These are phyloP conservation scores for Stemphylium beticola DNA, from an alignment of 2,329 filamentous ascomycete genomes.

Conservation along the genomic window DNA sequence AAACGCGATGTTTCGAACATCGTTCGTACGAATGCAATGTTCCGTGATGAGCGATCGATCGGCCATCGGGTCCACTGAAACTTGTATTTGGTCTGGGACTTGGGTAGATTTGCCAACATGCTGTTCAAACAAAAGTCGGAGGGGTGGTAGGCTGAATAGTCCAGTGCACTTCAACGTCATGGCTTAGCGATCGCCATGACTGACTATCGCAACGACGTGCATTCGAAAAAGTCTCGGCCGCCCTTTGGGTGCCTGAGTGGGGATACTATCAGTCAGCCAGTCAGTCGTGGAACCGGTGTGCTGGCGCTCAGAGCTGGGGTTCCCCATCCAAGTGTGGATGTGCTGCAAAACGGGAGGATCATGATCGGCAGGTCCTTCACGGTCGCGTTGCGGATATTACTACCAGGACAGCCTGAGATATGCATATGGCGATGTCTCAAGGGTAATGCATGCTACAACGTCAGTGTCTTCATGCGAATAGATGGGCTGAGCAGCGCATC, in stretches of 20 bases:
- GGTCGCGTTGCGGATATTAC: slow-evolving; percentile 6
- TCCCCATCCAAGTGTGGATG: slow-evolving; percentile 14
- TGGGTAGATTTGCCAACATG: slow-evolving; percentile 6
- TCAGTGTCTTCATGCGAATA: not conserved
- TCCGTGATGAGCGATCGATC: not conserved
- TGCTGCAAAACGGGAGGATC: slow-evolving; percentile 27
- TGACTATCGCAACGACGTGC: not conserved
- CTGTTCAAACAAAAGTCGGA: slow-evolving; percentile 51
- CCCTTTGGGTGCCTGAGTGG: not conserved
- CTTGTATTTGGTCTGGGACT: not conserved
- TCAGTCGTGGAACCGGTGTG: slow-evolving; percentile 7
- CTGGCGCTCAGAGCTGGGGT: slow-evolving; percentile 20
- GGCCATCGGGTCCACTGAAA: not conserved
- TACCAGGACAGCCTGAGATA: not conserved
- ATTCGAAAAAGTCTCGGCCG: slow-evolving; percentile 7
- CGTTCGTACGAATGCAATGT: not conserved
- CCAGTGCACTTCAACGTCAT: slow-evolving; percentile 1
- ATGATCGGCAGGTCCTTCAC: slow-evolving; percentile 22
- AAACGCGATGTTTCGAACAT: slow-evolving; percentile 1
- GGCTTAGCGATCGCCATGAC: not conserved
- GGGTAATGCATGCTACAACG: slow-evolving; percentile 3
- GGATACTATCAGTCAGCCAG: not conserved
- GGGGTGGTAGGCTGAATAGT: slow-evolving; percentile 30
- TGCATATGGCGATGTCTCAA: not conserved
- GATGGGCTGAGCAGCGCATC: not conserved